Evolutionary conservation across 164 flowering plant genomes (phyloP), one percentile per base, ranked within the genome.

Genomic region (Nymphaea thermarum): DNA sequence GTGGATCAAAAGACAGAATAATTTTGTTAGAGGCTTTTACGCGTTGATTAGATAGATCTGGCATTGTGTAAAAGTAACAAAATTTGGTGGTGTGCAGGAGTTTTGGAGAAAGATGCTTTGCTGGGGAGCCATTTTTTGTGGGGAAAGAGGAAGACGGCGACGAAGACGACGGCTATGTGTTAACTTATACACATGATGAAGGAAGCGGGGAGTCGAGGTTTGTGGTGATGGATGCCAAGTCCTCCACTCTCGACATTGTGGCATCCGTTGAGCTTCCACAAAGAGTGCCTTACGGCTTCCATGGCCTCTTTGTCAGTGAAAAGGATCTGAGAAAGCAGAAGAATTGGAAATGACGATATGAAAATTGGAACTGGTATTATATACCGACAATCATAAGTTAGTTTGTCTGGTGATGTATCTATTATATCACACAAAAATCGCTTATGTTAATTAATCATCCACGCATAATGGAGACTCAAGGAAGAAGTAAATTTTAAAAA

Each of bases 261-360:
- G 94, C 93, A 4, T 72, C 78, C 10, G 93, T 88, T 65, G 83
- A 75, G 71, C 74, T 92, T 44, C 95, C 98, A 0, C 74, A 69
- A 10, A 75, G 94, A 42, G 98, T 92, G 16, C 98, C 96, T 6
- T 88, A 82, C 64, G 94, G 98, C 1, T 92, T 92, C 67, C 98
- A 92, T 60, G 96, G 98, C 4, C 72, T 84, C 3, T 92, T 89
- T 57, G 86, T 89, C 17, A 68, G 73, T 44, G 87, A 85, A 42
- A 75, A 65, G 10, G 88, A 89, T 65, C 85, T 87, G 62, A 63
- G 44, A n/a, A 77, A 67, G 68, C 71, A 78, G 66, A 67, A 62
- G 45, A 25, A 25, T 25, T 25, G 36, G 36, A 25, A 25, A 25
- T 25, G 36, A 25, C 36, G 36, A 25, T 25, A 25, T 25, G 0